phyloP scores from a whole-genome alignment of 805 yeast species.

The Metschnikowia baotianmanensis region DNA sequence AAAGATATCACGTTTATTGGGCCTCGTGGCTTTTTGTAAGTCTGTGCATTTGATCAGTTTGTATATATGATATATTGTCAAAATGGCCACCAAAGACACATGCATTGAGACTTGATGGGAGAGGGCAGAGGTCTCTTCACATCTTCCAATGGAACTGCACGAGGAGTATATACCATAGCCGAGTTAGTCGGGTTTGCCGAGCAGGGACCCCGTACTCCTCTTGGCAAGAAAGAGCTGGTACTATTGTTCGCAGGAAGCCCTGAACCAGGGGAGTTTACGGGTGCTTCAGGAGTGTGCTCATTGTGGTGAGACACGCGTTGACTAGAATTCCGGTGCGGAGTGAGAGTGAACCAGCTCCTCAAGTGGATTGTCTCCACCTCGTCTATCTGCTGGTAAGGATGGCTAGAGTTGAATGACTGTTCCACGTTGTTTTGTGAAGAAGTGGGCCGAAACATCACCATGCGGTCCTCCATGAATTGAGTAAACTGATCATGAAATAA shows the following conservation, averaged over 20 bases:
- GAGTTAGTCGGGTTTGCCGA: conserved; percentile 5
- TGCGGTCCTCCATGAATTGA: conserved; percentile 18
- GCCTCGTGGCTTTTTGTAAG: not conserved
- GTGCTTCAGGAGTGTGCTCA: conserved; percentile 1
- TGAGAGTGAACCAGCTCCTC: conserved; percentile 9
- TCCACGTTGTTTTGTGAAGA: conserved; percentile 19
- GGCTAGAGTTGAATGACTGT: conserved; percentile 10
- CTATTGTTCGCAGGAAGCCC: conserved; percentile 8
- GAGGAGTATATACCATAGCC: conserved; percentile 14
- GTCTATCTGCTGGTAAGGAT: conserved; percentile 17
- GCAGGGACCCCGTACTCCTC: conserved; percentile 8
- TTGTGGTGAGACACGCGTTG: conserved; percentile 1
- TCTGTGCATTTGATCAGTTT: not conserved
- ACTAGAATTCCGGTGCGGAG: not conserved
- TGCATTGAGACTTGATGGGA: conserved; percentile 5
- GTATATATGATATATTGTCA: not conserved
- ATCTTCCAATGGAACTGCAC: conserved; percentile 13
- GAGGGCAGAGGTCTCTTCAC: conserved; percentile 7
- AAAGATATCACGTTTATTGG: not conserved
- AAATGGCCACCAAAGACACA: conserved; percentile 11
- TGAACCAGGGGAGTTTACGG: conserved; percentile 1
- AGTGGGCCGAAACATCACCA: conserved; percentile 16
- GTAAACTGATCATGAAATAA: conserved; percentile 17
- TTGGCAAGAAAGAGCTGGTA: conserved; percentile 15
- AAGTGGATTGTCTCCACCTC: conserved; percentile 3